A percentile compares a stretch with the other conserved stretches of the same genome.
phyloP scores from a whole-genome alignment of 352 stramenopile genomes.

The Globisporangium abappressorium region DNA sequence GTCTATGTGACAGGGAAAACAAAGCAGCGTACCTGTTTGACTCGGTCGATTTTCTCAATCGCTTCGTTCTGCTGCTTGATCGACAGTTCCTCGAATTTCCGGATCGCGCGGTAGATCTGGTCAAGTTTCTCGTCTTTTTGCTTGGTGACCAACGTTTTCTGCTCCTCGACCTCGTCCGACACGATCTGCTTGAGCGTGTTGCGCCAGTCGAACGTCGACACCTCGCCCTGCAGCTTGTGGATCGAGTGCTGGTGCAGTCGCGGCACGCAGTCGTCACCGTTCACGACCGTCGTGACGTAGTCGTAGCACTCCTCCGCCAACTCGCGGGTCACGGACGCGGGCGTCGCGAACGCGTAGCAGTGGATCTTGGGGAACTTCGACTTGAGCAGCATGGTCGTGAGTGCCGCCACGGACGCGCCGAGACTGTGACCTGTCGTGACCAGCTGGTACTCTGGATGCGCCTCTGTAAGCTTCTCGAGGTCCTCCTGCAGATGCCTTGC shows the following conservation, averaged over 20 bases:
- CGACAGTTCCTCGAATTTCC: constrained; percentile 41
- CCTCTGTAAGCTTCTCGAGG: constrained; percentile 31
- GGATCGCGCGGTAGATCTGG: constrained; percentile 39
- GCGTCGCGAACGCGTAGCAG: constrained; percentile 71
- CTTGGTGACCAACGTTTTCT: constrained; percentile 40
- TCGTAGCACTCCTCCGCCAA: constrained; percentile 49
- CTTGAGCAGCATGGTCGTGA: constrained; percentile 54
- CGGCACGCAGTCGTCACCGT: constrained; percentile 81
- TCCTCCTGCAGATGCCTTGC: constrained; percentile 53
- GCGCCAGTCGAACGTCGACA: constrained; percentile 69
- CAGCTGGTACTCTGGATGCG: constrained; percentile 56
- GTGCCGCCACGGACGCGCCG: constrained; percentile 61
- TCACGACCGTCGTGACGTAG: constrained; percentile 70
- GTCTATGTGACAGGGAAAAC: neutral
- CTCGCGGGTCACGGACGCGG: constrained; percentile 64
- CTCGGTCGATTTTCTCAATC: constrained; percentile 45
- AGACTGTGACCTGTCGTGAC: constrained; percentile 72
- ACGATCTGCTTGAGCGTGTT: constrained; percentile 50
- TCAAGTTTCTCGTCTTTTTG: constrained; percentile 51
- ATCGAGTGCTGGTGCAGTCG: constrained; percentile 78
- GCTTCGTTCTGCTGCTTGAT: constrained; percentile 41
- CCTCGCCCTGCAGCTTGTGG: constrained; percentile 56
- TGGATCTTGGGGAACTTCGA: constrained; percentile 41
- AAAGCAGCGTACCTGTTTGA: constrained; percentile 33
- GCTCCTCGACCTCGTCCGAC: constrained; percentile 53